Conservation (phyloP, 2,329 filamentous ascomycete genomes). For the Penicillium frequentans region DNA sequence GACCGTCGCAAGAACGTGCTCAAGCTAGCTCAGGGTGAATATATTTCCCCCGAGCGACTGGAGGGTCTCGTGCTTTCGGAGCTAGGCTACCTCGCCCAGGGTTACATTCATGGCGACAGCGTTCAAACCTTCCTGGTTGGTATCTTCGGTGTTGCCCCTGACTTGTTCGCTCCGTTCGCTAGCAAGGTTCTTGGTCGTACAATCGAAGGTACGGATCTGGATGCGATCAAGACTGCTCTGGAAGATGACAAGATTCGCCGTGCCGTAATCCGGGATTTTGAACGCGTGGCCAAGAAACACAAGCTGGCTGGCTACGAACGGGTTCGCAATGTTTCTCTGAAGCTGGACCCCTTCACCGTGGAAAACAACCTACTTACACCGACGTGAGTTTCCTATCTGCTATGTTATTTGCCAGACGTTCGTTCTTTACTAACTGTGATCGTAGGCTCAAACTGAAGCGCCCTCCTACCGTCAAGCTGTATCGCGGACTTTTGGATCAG, state of each 20-base stretch:
- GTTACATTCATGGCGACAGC: slow-evolving; percentile 88
- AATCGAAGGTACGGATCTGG: slow-evolving; percentile 64
- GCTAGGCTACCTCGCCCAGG: slow-evolving; percentile 73
- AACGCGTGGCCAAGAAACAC: slow-evolving; percentile 73
- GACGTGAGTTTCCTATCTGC: slow-evolving; percentile 38
- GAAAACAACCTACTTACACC: slow-evolving; percentile 76
- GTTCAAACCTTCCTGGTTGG: slow-evolving; percentile 78
- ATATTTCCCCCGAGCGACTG: slow-evolving; percentile 94
- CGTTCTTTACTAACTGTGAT: slow-evolving; percentile 17
- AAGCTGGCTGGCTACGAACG: slow-evolving; percentile 93
- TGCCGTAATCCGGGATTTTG: slow-evolving; percentile 75
- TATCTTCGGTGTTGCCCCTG: slow-evolving; percentile 85
- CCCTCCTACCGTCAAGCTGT: slow-evolving; percentile 65
- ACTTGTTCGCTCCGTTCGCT: slow-evolving; percentile 77
- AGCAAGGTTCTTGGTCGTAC: slow-evolving; percentile 70
- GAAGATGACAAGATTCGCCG: slow-evolving; percentile 69
- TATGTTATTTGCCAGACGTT: background rate
- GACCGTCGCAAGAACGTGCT: slow-evolving; percentile 99
- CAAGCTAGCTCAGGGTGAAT: slow-evolving; percentile 96
- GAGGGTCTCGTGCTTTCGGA: slow-evolving; percentile 91
- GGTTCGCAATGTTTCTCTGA: slow-evolving; percentile 71
- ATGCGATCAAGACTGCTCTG: slow-evolving; percentile 66
- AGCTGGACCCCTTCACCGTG: slow-evolving; percentile 86
- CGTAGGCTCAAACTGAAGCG: slow-evolving; percentile 69
- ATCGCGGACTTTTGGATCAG: slow-evolving; percentile 57